Percentiles rank a stretch among this genome's conserved stretches.
phyloP scores from a whole-genome alignment of 805 yeast genomes.

The Kodamaea hsintzibuensis region DNA sequence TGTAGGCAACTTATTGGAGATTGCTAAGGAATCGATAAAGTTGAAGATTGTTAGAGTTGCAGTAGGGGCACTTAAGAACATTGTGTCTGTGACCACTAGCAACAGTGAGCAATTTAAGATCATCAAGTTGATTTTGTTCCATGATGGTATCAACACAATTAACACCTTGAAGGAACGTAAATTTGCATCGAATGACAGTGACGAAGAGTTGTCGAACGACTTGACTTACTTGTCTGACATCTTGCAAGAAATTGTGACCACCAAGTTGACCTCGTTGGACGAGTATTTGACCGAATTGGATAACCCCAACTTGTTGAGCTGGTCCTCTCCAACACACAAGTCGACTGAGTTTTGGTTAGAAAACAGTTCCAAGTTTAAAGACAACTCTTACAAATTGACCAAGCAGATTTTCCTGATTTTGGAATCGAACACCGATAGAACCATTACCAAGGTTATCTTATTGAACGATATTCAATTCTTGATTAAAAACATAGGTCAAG shows the following conservation, averaged over 20 bases:
- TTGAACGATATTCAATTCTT: constrained; percentile 45
- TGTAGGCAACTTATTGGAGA: constrained; percentile 51
- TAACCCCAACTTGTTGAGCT: constrained; percentile 74
- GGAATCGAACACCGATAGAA: constrained; percentile 23
- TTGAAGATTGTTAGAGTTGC: constrained; percentile 87
- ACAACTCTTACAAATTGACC: constrained; percentile 71
- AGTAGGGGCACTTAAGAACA: constrained; percentile 69
- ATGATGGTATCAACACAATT: constrained; percentile 70
- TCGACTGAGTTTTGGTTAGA: constrained; percentile 89
- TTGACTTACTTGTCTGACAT: constrained; percentile 56
- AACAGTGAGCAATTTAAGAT: constrained; percentile 43
- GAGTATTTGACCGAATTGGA: constrained; percentile 85
- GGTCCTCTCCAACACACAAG: constrained; percentile 83
- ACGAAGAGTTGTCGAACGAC: constrained; percentile 83
- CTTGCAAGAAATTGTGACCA: constrained; percentile 70
- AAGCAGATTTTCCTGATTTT: constrained; percentile 60
- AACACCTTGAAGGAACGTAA: constrained; percentile 78
- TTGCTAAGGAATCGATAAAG: constrained; percentile 82
- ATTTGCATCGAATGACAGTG: constrained; percentile 68
- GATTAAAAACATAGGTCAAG: constrained; percentile 41
- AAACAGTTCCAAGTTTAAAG: constrained; percentile 73
- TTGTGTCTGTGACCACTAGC: constrained; percentile 40
- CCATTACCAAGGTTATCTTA: constrained; percentile 33
- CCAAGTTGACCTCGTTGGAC: constrained; percentile 83
- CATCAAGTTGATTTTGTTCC: constrained; percentile 69